Evolutionary conservation across 192 early-diverging fungal species (phyloP).

Genomic region (Coemansia sp.): DNA sequence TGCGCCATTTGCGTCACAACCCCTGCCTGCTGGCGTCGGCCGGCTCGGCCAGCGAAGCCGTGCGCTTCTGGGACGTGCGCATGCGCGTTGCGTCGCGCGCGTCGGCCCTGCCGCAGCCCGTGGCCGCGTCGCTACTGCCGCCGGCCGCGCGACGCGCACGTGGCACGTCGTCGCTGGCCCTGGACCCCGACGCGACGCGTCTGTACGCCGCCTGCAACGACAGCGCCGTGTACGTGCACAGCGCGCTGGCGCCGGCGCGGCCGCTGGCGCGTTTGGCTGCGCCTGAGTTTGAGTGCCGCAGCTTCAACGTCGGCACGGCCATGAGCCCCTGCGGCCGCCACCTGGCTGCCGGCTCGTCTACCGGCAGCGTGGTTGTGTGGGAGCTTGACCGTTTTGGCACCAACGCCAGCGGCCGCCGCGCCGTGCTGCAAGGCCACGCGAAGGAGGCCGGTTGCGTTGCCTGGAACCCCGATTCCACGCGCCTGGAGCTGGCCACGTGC

Average conservation of each 20-base stretch:
- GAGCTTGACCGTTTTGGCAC: slow-evolving; percentile 51
- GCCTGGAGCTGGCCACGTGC: slow-evolving; percentile 65
- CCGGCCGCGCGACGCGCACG: slow-evolving; percentile 24
- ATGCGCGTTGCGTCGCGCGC: slow-evolving; percentile 40
- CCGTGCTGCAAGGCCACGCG: slow-evolving; percentile 60
- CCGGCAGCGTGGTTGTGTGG: slow-evolving; percentile 67
- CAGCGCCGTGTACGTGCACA: slow-evolving; percentile 67
- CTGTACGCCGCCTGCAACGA: slow-evolving; percentile 71
- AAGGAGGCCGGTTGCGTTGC: slow-evolving; percentile 69
- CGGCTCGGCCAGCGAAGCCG: slow-evolving; percentile 47
- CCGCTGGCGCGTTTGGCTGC: slow-evolving; percentile 57
- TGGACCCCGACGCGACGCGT: slow-evolving; percentile 59
- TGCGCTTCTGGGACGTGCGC: slow-evolving; percentile 84
- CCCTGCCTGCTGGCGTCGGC: slow-evolving; percentile 21
- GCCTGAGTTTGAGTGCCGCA: slow-evolving; percentile 54
- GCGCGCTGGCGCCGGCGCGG: slow-evolving; percentile 45
- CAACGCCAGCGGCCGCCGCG: slow-evolving; percentile 14
- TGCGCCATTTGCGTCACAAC: slow-evolving; percentile 24
- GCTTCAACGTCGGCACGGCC: slow-evolving; percentile 68
- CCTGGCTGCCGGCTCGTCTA: slow-evolving; percentile 68
- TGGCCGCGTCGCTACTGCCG: slow-evolving; percentile 24
- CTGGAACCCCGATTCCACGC: slow-evolving; percentile 61
- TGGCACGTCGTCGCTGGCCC: slow-evolving; percentile 63
- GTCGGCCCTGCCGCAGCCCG: slow-evolving; percentile 42
- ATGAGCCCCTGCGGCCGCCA: slow-evolving; percentile 70